Conservation (phyloP, 148 eudicot species). For the Silene conica region DNA sequence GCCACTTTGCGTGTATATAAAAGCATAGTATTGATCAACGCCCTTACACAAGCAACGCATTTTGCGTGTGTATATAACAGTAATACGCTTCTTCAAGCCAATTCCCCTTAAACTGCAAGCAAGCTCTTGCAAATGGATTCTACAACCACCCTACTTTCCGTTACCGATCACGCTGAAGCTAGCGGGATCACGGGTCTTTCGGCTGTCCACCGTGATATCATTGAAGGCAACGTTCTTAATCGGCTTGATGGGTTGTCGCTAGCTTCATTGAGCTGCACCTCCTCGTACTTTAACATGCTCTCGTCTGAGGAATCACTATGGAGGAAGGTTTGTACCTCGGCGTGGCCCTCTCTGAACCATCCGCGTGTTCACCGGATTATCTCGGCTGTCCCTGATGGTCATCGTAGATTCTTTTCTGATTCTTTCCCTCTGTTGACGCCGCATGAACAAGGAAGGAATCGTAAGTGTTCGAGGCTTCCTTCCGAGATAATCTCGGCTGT, state of each 20-base stretch:
- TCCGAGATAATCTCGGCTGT: conserved; percentile 42
- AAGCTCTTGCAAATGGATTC: background rate
- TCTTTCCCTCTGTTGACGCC: conserved; percentile 10
- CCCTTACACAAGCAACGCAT: background rate
- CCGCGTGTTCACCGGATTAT: background rate
- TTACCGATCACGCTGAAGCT: background rate
- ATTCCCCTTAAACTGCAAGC: background rate
- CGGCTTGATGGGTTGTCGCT: conserved; percentile 12
- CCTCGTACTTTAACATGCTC: conserved; percentile 1
- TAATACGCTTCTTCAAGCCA: background rate
- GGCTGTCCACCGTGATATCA: background rate
- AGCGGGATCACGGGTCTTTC: background rate
- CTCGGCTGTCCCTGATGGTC: background rate
- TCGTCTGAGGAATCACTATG: background rate
- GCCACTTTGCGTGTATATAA: background rate
- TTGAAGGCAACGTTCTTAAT: background rate
- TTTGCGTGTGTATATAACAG: background rate
- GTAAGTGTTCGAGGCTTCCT: background rate
- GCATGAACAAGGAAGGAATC: background rate
- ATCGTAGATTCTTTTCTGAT: background rate
- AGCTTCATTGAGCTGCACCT: conserved; percentile 1
- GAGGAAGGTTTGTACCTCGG: conserved; percentile 4
- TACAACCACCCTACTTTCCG: background rate
- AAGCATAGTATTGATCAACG: background rate
- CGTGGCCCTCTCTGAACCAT: conserved; percentile 8